Conservation (phyloP, 176 grass and related monocot genomes). For the Carex parvula region DNA sequence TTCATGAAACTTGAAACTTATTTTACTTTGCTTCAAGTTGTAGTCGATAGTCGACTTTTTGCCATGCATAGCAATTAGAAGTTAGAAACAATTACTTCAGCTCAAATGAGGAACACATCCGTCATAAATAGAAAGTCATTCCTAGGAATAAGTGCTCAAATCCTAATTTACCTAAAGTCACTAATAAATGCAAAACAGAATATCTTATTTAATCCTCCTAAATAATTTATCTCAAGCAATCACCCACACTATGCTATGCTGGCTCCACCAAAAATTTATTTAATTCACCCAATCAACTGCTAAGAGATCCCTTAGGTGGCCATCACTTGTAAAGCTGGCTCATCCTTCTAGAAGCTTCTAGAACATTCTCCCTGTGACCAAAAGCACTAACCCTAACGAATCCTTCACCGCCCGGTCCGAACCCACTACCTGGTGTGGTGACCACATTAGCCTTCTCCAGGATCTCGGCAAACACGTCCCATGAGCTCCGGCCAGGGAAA, state of each 20-base stretch:
- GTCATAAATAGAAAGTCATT: neutral
- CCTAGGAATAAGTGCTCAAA: neutral
- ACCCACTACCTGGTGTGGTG: slow-evolving; percentile 87
- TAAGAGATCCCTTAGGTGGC: neutral
- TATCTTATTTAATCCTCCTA: neutral
- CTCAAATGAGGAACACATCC: neutral
- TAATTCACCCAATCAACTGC: neutral
- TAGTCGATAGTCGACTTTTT: no score
- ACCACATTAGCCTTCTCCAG: slow-evolving; percentile 80
- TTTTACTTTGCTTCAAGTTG: no score
- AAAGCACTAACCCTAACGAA: slow-evolving; percentile 87
- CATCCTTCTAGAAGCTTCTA: slow-evolving; percentile 45
- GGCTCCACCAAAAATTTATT: neutral
- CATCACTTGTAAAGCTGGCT: slow-evolving; percentile 48
- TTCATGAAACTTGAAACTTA: no score
- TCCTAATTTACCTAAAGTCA: neutral
- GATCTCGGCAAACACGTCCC: slow-evolving; percentile 83
- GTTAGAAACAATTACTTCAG: neutral
- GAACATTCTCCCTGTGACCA: slow-evolving; percentile 54
- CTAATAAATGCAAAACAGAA: neutral
- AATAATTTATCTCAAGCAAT: neutral
- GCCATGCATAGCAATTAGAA: neutral
- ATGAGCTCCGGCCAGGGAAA: slow-evolving; percentile 78
- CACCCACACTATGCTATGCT: neutral
- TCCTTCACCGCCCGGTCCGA: slow-evolving; percentile 80